Base-by-base conservation (phyloP, 352 stramenopile species). In the Globisporangium camurandrum region DNA sequence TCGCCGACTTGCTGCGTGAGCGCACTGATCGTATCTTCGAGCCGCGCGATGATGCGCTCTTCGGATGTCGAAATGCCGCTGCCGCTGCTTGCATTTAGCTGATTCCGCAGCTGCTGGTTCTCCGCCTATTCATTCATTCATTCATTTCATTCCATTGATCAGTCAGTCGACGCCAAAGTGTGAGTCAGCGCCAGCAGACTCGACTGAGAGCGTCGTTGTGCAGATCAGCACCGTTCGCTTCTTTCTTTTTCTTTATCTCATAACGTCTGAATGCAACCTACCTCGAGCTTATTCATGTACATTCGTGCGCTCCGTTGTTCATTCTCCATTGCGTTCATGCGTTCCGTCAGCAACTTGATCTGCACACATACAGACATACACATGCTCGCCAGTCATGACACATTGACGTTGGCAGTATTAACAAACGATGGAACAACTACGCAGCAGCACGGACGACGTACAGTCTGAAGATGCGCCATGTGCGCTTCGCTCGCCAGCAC, bases 321-420 rank as follows among this genome's bases (percentile, higher is more conserved):
- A 2, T 57, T 60, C 22, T 86, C 75, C 27, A 84, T 57, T 10
- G 60, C 62, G 26, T 62, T 79, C 36, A 86, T 50, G 28, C 66
- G 60, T 51, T 81, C 71, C 6, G 76, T 67, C 0, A 86, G 59
- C 36, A 77, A 69, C 39, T 81, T 66, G 28, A 86, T 83, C 75
- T 86, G 23, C 33, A 28, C 28, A 43, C 17, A 50, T 30, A 34
- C 30, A 49, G 17, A 11, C 49, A n/a, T n/a, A n/a, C n/a, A n/a
- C n/a, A n/a, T n/a, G n/a, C n/a, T n/a, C n/a, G n/a, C n/a, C n/a
- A n/a, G n/a, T n/a, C n/a, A n/a, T n/a, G n/a, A n/a, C n/a, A n/a
- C n/a, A n/a, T n/a, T n/a, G n/a, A n/a, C n/a, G n/a, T n/a, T 38
- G 33, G 11, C 33, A 16, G n/a, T 16, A 38, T 12, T 8, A 36